These are phyloP conservation scores for Penicillium steckii DNA, from an alignment of 495 filamentous ascomycete genomes.

Conservation along the genomic window DNA sequence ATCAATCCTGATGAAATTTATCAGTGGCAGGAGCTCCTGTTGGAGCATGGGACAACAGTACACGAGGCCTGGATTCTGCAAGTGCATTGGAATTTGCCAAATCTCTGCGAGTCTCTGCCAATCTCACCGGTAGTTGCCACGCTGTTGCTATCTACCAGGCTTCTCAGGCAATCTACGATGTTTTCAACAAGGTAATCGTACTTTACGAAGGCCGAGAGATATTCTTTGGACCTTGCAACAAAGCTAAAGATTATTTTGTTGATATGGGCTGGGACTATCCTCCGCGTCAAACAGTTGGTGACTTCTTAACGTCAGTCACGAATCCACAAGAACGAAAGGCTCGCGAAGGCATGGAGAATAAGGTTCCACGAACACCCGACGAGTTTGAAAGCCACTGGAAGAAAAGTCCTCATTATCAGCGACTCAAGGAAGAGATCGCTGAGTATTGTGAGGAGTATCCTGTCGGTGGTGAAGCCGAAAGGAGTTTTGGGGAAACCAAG, in stretches of 20 bases:
- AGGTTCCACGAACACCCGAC: conserved; percentile 66
- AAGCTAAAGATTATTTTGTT: conserved; percentile 61
- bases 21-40: conserved; percentile 66
- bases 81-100: conserved; percentile 74
- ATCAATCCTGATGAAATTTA: conserved; percentile 38
- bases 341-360: conserved; percentile 58
- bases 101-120: conserved; percentile 69
- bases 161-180: conserved; percentile 75
- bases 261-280: conserved; percentile 61
- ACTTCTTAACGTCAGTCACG: conserved; percentile 74
- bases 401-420: conserved; percentile 49
- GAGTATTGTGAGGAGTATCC: conserved; percentile 44
- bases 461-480: conserved; percentile 30
- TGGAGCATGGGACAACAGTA: conserved; percentile 82
- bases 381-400: conserved; percentile 67
- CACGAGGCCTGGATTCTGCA: conserved; percentile 78
- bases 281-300: conserved; percentile 60
- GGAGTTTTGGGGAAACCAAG: conserved; percentile 34
- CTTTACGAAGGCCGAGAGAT: conserved; percentile 66
- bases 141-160: conserved; percentile 86
- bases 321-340: conserved; percentile 62
- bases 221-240: conserved; percentile 60
- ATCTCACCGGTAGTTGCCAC: conserved; percentile 70
- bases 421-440: conserved; percentile 48
- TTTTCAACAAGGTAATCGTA: conserved; percentile 61